Evolutionary conservation across 768 basidiomycete species (phyloP).

Genomic region (Phaeotremella skinneri): DNA sequence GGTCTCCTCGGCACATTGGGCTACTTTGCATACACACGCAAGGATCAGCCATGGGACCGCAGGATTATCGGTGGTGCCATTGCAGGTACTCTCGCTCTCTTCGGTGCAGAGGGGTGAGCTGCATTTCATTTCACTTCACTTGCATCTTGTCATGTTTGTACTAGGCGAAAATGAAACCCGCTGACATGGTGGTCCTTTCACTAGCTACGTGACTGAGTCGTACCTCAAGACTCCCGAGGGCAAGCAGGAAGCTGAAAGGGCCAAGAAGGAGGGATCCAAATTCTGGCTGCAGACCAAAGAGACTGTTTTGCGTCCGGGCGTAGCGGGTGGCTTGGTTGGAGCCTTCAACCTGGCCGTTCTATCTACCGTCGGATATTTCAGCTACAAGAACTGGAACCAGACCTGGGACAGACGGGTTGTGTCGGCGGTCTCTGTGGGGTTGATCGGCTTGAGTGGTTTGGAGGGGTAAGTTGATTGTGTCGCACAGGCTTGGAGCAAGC

Average conservation of each 20-base stretch:
- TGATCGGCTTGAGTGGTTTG: conserved; percentile 63
- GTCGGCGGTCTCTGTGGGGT: conserved; percentile 60
- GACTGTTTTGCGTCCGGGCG: conserved; percentile 62
- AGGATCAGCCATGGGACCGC: conserved; percentile 55
- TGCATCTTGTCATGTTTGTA: background rate
- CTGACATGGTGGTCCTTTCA: background rate
- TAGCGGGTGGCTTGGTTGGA: conserved; percentile 66
- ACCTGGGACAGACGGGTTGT: conserved; percentile 68
- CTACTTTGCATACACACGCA: conserved; percentile 64
- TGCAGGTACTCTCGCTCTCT: conserved; percentile 46
- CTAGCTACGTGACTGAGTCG: conserved; percentile 64
- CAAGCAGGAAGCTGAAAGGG: conserved; percentile 60
- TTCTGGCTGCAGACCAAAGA: conserved; percentile 62
- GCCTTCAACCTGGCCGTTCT: conserved; percentile 66
- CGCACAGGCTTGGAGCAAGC: background rate
- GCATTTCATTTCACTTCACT: background rate
- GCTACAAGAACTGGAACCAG: conserved; percentile 65
- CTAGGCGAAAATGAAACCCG: background rate
- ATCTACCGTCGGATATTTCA: conserved; percentile 59
- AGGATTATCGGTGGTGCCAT: conserved; percentile 46
- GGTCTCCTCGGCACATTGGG: conserved; percentile 65
- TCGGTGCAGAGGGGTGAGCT: conserved; percentile 48
- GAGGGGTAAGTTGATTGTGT: conserved; percentile 62
- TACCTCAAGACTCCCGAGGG: conserved; percentile 63
- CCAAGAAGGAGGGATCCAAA: conserved; percentile 56